Conservation (phyloP, 495 filamentous ascomycete species). For the Usnea hakonensis region DNA sequence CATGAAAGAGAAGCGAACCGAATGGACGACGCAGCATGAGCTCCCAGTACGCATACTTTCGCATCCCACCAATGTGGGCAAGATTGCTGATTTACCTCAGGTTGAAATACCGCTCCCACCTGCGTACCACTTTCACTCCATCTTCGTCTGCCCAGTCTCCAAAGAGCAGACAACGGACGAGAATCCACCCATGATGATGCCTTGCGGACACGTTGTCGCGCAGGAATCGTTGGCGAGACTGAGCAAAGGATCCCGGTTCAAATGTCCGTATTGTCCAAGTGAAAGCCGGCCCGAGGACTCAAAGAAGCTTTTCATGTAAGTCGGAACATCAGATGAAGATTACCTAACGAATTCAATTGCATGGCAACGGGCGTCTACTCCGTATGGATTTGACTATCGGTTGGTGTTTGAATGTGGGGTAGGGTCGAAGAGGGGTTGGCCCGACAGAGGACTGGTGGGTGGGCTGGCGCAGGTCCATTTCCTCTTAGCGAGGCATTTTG, state of each 20-base stretch:
- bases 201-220: slow-evolving; percentile 91
- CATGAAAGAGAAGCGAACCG: slow-evolving; percentile 78
- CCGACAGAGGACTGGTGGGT: background rate
- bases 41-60: slow-evolving; percentile 53
- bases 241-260: slow-evolving; percentile 73
- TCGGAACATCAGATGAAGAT: background rate
- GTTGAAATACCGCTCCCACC: slow-evolving; percentile 84
- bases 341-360: slow-evolving; percentile 3
- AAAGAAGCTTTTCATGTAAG: slow-evolving; percentile 57
- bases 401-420: slow-evolving; percentile 8
- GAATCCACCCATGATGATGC: slow-evolving; percentile 97
- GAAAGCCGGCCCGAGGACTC: slow-evolving; percentile 74
- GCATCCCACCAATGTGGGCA: background rate
- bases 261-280: slow-evolving; percentile 92
- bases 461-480: background rate
- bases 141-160: slow-evolving; percentile 95
- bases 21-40: slow-evolving; percentile 90
- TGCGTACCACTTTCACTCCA: slow-evolving; percentile 84
- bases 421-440: background rate
- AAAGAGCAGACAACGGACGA: slow-evolving; percentile 90
- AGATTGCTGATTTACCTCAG: slow-evolving; percentile 30
- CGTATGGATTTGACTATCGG: slow-evolving; percentile 1
- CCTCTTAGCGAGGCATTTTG: background rate
- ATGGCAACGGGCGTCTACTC: slow-evolving; percentile 4
- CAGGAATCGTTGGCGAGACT: slow-evolving; percentile 70